Base-by-base conservation (phyloP, 495 filamentous ascomycete species). In the Penicillium nucicola region DNA sequence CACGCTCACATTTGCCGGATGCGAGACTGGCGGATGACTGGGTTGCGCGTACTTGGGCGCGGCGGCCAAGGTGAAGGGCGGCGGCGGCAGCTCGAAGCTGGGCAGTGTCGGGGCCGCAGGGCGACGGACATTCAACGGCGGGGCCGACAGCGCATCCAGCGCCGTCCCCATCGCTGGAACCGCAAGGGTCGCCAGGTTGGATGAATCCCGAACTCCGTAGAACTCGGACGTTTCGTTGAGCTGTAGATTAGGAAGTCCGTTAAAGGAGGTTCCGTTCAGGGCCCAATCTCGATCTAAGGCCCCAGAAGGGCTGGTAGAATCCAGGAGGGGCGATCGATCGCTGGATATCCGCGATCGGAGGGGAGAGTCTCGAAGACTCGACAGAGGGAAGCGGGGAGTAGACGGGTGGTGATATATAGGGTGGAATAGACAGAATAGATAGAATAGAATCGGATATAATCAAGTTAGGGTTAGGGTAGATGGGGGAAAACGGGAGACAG, bases 21-120 rank as follows among this genome's bases (percentile, higher is more conserved):
- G 70, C 54, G 59, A 60, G 1, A 45, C n/a, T 37, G 59, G 51
- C 2, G 56, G 62, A 31, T 64, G 67, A 67, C 63, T 63, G 36
- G 64, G 61, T 30, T 58, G 60, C 0, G 67, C 59, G 53, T 75
- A 80, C 56, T 81, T 83, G 34, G 69, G 47, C 1, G 67, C 41
- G 20, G 57, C 51, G 14, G 56, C 14, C 40, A 71, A 64, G n/a
- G 61, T 68, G 32, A 65, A 65, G 2, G 53, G 62, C 10, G 80
- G 79, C 1, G 78, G 75, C 22, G 84, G 84, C 13, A 85, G 74
- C 50, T 86, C 83, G 49, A 87, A 87, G 53, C 64, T 73, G 39
- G 84, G 82, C 33, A 88, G 72, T 41, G 75, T 75, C 14, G 77
- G 79, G 1, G 84, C 81, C 5, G 76, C 84, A 18, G 81, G 77